Evolutionary conservation across 1,284 basidiomycete genomes (phyloP).

Genomic region (Ceratobasidium theobromae): DNA sequence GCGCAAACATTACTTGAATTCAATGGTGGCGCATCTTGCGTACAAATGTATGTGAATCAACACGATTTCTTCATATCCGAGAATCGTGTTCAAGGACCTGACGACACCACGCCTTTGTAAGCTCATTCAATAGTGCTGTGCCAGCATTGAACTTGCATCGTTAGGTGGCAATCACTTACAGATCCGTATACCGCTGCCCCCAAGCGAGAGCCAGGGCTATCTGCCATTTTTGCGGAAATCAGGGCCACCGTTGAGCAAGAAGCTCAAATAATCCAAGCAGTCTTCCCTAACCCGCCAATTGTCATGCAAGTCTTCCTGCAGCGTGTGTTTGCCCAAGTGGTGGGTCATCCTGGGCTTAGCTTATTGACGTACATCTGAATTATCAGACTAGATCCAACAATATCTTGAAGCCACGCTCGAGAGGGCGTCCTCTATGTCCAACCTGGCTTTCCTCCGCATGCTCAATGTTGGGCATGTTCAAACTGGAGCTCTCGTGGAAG

Average conservation of each 20-base stretch:
- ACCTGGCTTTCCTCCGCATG: slow-evolving; percentile 88
- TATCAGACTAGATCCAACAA: slow-evolving; percentile 78
- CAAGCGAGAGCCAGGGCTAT: slow-evolving; percentile 76
- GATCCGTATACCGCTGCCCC: slow-evolving; percentile 82
- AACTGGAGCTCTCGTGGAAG: slow-evolving; percentile 80
- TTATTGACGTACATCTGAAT: not conserved
- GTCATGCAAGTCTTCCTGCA: slow-evolving; percentile 99
- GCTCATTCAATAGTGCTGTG: slow-evolving; percentile 40
- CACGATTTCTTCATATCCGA: slow-evolving; percentile 96
- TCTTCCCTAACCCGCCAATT: slow-evolving; percentile 95
- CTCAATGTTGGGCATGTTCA: slow-evolving; percentile 86
- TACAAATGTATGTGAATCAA: slow-evolving; percentile 99
- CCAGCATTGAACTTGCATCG: slow-evolving; percentile 15
- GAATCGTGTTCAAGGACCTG: slow-evolving; percentile 72
- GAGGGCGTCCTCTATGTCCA: slow-evolving; percentile 71
- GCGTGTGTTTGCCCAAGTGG: slow-evolving; percentile 96
- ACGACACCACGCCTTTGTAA: slow-evolving; percentile 64
- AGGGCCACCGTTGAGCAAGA: slow-evolving; percentile 91
- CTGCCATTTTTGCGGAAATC: slow-evolving; percentile 84
- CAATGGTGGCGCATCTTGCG: slow-evolving; percentile 95
- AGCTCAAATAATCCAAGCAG: slow-evolving; percentile 96
- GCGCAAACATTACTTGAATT: slow-evolving; percentile 96
- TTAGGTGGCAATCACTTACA: slow-evolving; percentile 78
- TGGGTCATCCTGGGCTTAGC: slow-evolving; percentile 47
- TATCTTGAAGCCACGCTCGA: slow-evolving; percentile 86